Percentiles rank a stretch among this genome's conserved stretches.
Conservation (phyloP, 768 basidiomycete genomes). For the Trametes coccinea region DNA sequence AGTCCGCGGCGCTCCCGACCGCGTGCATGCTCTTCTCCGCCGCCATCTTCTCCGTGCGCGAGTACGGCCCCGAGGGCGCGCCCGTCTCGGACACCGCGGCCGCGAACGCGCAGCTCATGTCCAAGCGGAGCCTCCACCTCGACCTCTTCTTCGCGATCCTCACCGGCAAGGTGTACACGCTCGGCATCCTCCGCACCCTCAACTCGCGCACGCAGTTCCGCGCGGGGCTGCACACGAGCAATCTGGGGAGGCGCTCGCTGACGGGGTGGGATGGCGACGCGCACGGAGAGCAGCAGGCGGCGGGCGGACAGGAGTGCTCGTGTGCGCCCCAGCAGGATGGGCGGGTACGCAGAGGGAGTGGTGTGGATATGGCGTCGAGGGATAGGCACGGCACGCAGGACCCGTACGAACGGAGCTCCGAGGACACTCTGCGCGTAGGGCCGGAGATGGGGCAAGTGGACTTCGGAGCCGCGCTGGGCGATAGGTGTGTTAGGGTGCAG, state of each 20-base stretch:
- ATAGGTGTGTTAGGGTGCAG: not conserved
- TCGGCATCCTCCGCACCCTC: conserved; percentile 32
- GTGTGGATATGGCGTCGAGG: too few species aligned
- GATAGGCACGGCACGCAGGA: not conserved
- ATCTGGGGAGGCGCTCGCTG: conserved; percentile 45
- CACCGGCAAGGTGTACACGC: conserved; percentile 49
- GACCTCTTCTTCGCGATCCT: conserved; percentile 48
- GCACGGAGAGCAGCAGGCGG: not conserved
- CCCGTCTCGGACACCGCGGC: not conserved
- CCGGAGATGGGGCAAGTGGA: not conserved
- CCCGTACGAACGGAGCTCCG: not conserved
- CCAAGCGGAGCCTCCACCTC: conserved; percentile 9
- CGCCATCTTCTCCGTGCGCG: conserved; percentile 27
- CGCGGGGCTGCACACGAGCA: conserved; percentile 38
- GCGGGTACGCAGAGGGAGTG: too few species aligned
- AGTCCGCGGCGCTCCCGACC: conserved; percentile 39
- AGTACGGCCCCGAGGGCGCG: not conserved
- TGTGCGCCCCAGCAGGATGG: too few species aligned
- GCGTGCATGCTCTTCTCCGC: conserved; percentile 35
- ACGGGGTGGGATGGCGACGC: conserved; percentile 32
- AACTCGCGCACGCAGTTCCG: conserved; percentile 34
- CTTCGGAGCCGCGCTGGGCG: not conserved
- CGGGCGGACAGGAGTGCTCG: not conserved
- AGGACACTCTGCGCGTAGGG: not conserved
- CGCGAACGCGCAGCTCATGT: not conserved